Percentiles rank a stretch among this genome's conserved stretches.
These are phyloP conservation scores for Solanum pennellii DNA, from an alignment of 257 asterid genomes.

Conservation along the genomic window DNA sequence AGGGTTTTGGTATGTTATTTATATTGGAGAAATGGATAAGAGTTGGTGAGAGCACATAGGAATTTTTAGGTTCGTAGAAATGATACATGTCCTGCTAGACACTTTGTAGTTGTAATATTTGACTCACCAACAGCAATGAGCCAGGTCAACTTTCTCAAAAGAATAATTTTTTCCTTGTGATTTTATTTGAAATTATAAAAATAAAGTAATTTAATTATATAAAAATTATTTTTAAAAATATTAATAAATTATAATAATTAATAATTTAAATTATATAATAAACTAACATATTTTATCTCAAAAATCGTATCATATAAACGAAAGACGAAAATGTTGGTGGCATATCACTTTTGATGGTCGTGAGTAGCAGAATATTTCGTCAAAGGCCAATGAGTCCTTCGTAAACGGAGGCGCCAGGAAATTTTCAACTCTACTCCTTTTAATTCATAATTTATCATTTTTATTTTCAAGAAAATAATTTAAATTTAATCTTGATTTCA, in stretches of 20 bases:
- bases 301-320: fast-evolving
- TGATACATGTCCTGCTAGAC: not conserved
- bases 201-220: no score
- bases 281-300: no score
- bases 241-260: no score
- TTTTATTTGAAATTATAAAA: fast-evolving
- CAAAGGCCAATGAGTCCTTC: not conserved
- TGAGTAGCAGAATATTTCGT: not conserved
- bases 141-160: not conserved
- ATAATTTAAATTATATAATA: no score
- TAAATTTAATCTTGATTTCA: not conserved
- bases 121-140: not conserved
- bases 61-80: not conserved
- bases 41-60: not conserved
- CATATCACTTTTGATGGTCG: not conserved
- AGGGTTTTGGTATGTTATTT: not conserved
- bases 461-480: not conserved
- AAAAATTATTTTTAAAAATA: no score
- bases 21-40: not conserved
- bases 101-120: not conserved
- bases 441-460: not conserved
- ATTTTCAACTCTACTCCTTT: not conserved
- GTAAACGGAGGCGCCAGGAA: not conserved
- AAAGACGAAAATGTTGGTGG: not conserved
- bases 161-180: fast-evolving